A percentile compares a stretch with the other conserved stretches of the same genome.
Evolutionary conservation across 2,329 filamentous ascomycete species (phyloP).

Genomic region (Arthrobotrys musiformis): DNA sequence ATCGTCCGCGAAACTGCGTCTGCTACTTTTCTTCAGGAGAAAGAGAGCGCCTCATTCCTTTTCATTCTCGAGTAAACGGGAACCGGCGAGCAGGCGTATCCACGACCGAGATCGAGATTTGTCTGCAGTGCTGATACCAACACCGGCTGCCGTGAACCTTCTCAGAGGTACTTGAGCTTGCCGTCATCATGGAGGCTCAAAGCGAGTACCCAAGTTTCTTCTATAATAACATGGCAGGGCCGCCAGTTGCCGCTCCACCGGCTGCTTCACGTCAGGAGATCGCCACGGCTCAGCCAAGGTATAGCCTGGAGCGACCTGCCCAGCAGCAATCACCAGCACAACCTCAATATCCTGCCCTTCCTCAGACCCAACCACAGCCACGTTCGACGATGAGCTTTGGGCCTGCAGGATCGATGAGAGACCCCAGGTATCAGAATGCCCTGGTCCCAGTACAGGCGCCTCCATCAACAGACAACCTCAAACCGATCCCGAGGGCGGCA

Average conservation of each 20-base stretch:
- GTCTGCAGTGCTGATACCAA: neutral
- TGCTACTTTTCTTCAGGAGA: constrained; percentile 21
- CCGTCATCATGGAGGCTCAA: constrained; percentile 44
- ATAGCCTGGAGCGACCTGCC: constrained; percentile 17
- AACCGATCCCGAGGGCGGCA: constrained; percentile 81
- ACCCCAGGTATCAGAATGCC: constrained; percentile 47
- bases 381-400: constrained; percentile 37
- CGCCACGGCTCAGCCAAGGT: constrained; percentile 31
- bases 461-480: constrained; percentile 63
- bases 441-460: constrained; percentile 43
- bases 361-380: constrained; percentile 13
- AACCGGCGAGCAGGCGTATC: constrained; percentile 9
- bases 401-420: constrained; percentile 41
- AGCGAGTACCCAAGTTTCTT: constrained; percentile 53
- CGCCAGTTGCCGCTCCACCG: constrained; percentile 1
- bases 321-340: constrained; percentile 34
- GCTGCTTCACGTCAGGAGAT: constrained; percentile 25
- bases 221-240: constrained; percentile 50
- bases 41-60: constrained; percentile 14
- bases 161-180: constrained; percentile 18
- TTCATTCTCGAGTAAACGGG: constrained; percentile 8
- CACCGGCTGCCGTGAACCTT: neutral
- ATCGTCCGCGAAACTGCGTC: constrained; percentile 22
- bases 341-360: constrained; percentile 36
- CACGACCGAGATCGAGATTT: constrained; percentile 12